phyloP scores from a whole-genome alignment of 2,329 filamentous ascomycete genomes.

The Penicillium oxalicum region DNA sequence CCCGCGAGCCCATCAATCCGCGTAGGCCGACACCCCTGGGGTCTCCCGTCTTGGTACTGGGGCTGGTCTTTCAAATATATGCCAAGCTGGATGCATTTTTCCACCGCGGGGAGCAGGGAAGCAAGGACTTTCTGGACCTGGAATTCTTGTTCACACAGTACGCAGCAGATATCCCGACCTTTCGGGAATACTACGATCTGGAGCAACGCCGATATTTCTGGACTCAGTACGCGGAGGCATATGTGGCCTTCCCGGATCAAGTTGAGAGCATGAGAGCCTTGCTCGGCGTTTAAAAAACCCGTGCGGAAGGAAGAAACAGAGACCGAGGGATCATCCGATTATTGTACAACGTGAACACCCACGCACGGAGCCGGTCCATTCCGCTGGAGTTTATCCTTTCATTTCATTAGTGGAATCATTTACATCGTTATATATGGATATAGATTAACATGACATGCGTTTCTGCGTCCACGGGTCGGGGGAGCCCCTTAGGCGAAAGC shows the following conservation, averaged over 20 bases:
- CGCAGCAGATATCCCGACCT: constrained; percentile 13
- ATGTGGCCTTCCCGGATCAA: constrained; percentile 15
- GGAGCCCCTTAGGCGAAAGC: constrained; percentile 22
- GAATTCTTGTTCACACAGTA: constrained; percentile 17
- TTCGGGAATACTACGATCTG: constrained; percentile 13
- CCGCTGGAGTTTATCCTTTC: neutral
- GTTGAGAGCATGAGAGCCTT: constrained; percentile 15
- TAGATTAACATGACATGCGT: constrained; percentile 15
- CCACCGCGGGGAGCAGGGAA: constrained; percentile 14
- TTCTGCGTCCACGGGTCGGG: constrained; percentile 25
- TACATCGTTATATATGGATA: constrained; percentile 4
- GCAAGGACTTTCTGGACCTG: constrained; percentile 16
- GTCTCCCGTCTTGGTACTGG: constrained; percentile 14
- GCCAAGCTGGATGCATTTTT: constrained; percentile 17
- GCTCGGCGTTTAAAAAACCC: constrained; percentile 8
- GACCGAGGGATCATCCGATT: too few species aligned
- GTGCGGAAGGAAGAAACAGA: neutral
- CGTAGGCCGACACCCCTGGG: constrained; percentile 14
- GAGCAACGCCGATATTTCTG: constrained; percentile 16
- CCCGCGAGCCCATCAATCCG: constrained; percentile 15
- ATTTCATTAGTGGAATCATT: constrained; percentile 4
- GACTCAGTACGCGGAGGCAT: constrained; percentile 14
- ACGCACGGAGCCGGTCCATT: too few species aligned
- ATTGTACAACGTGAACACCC: too few species aligned
- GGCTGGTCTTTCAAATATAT: constrained; percentile 17